Evolutionary conservation across 495 filamentous ascomycete genomes (phyloP).

Genomic region (Pseudoneurospora amorphoporcata): DNA sequence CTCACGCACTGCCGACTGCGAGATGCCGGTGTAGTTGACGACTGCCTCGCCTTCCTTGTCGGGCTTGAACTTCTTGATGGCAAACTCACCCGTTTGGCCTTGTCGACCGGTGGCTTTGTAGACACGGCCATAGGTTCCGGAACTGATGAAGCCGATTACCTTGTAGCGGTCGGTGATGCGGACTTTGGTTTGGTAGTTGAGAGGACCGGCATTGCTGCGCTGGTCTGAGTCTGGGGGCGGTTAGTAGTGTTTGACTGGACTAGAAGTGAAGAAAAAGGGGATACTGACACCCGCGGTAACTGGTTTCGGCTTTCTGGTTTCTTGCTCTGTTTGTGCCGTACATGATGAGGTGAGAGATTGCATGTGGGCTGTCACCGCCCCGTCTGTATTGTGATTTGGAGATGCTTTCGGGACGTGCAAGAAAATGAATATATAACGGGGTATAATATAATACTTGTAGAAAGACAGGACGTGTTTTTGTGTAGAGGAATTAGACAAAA

Average conservation of each 20-base stretch:
- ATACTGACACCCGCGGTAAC: conserved; percentile 15
- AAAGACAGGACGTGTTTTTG: too few species aligned
- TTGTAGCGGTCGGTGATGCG: conserved; percentile 85
- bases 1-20: conserved; percentile 92
- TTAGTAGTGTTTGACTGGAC: background rate
- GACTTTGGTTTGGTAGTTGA: conserved; percentile 72
- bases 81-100: conserved; percentile 65
- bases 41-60: conserved; percentile 89
- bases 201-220: conserved; percentile 28
- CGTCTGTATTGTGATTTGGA: background rate
- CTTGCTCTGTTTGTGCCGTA: conserved; percentile 17
- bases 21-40: conserved; percentile 92
- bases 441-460: background rate
- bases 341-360: background rate
- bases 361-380: background rate
- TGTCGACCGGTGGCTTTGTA: conserved; percentile 87
- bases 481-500: background rate
- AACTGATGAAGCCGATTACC: conserved; percentile 95
- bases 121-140: conserved; percentile 96
- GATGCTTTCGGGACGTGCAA: background rate
- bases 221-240: conserved; percentile 34
- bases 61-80: conserved; percentile 99
- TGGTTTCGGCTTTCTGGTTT: conserved; percentile 12
- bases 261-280: conserved; percentile 3
- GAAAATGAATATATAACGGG: background rate